Base-by-base conservation (phyloP, 1,284 basidiomycete genomes). In the Austropuccinia psidii region DNA sequence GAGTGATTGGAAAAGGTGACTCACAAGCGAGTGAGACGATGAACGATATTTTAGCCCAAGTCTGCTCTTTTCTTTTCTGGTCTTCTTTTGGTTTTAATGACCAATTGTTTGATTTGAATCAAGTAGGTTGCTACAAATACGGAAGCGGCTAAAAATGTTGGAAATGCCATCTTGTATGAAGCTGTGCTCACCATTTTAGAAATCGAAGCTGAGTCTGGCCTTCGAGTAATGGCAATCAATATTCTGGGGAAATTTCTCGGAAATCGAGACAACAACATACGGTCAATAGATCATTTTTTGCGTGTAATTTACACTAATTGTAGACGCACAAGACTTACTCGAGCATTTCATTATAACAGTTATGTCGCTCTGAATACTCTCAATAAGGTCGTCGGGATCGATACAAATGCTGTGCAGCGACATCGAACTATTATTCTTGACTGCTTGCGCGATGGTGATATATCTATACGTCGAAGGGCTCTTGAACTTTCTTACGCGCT, bases 181-280 rank as follows among this genome's bases (percentile, higher is more conserved):
- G 95, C 95, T 0, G 96, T 98, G 1, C 85, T 98, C 76, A 93
- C 94, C 7, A 90, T 98, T n/a, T 85, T 99, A 60, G 95, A 98
- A 78, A 98, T 98, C 75, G 93, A 98, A 79, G 95, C 96, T 8
- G 96, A 99, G 81, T 90, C 87, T 73, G 93, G 93, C 27, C 83
- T 98, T 47, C 88, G 96, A 5, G 95, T 98, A 67, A 98, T 99
- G 96, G 96, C 96, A 0, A 99, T 99, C 83, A 99, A 99, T 80
- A 98, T 98, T 74, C 85, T 99, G 52, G 96, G 96, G 75, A 98
- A 98, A 82, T 99, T 98, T 84, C 84, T 99, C 78, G 90, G 91
- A 79, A 98, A 99, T 82, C 86, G 92, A 37, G 96, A 99, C 81
- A 99, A 99, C 83, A 99, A 99, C 80, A 98, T 98, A 78, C 87